Conservation (phyloP, 2,329 filamentous ascomycete species). For the Fusarium abutilonis region DNA sequence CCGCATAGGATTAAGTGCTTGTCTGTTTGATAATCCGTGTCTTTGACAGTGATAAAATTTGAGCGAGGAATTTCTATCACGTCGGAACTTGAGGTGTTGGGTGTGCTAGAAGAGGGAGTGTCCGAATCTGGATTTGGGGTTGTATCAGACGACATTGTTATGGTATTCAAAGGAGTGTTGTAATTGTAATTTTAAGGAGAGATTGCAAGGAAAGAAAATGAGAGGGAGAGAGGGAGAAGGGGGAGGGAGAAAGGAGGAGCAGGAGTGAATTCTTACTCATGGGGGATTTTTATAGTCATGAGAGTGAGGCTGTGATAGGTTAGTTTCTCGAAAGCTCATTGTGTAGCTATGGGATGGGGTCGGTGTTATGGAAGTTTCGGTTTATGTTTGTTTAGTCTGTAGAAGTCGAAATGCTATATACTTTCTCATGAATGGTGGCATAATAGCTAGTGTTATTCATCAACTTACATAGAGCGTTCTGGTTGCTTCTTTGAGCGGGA, state of each 20-base stretch:
- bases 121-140: background rate
- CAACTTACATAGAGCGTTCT: conserved; percentile 9
- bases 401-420: background rate
- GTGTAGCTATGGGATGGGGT: background rate
- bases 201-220: background rate
- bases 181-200: background rate
- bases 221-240: background rate
- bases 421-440: background rate
- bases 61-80: conserved; percentile 26
- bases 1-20: conserved; percentile 20
- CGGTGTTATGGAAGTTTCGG: conserved; percentile 20
- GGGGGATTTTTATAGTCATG: too few relatives aligned
- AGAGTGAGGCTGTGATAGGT: background rate
- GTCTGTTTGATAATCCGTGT: conserved; percentile 21
- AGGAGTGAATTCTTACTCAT: too few relatives aligned
- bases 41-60: conserved; percentile 11
- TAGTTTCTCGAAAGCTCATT: conserved; percentile 1
- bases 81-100: conserved; percentile 4
- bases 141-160: conserved; percentile 15
- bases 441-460: background rate
- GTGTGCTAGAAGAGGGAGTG: background rate
- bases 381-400: background rate
- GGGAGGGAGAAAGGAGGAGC: too few relatives aligned
- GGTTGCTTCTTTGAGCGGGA: conserved; percentile 13
- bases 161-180: background rate